phyloP scores from a whole-genome alignment of 305 asterid genomes.

The Fraxinus sp. region DNA sequence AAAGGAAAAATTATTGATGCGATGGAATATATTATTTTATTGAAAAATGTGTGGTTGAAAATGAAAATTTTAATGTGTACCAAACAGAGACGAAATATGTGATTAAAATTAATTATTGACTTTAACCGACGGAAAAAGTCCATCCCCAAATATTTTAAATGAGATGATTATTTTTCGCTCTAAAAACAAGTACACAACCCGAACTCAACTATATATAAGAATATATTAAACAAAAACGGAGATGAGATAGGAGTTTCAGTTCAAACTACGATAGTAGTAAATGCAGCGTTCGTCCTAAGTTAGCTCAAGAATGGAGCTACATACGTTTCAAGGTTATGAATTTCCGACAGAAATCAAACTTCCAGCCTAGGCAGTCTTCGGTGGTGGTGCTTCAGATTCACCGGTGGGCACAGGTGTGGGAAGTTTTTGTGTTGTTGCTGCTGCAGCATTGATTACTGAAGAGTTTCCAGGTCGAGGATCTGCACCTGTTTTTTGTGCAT shows the following conservation, averaged over 20 bases:
- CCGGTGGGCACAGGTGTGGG: conserved; percentile 21
- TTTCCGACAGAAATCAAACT: background rate
- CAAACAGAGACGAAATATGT: background rate
- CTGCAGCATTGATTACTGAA: conserved; percentile 29
- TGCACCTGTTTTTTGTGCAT: conserved; percentile 40
- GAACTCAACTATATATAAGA: background rate
- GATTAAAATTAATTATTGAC: background rate
- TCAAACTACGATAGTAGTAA: background rate
- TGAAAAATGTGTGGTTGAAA: too few relatives aligned
- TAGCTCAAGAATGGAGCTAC: background rate
- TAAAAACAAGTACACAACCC: background rate
- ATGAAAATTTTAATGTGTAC: too few relatives aligned
- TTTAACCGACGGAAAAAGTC: background rate
- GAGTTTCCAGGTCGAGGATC: conserved; percentile 33
- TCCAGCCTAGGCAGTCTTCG: background rate
- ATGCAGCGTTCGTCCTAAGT: background rate
- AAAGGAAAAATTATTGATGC: too few relatives aligned
- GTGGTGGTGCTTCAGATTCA: conserved; percentile 9
- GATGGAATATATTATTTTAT: too few relatives aligned
- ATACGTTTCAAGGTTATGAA: background rate
- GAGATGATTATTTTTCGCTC: background rate
- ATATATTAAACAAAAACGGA: background rate
- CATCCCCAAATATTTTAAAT: background rate
- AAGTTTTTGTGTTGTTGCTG: conserved; percentile 38
- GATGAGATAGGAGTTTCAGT: background rate